Base-by-base conservation (phyloP, 768 basidiomycete species). In the Paxillus rubicundulus region DNA sequence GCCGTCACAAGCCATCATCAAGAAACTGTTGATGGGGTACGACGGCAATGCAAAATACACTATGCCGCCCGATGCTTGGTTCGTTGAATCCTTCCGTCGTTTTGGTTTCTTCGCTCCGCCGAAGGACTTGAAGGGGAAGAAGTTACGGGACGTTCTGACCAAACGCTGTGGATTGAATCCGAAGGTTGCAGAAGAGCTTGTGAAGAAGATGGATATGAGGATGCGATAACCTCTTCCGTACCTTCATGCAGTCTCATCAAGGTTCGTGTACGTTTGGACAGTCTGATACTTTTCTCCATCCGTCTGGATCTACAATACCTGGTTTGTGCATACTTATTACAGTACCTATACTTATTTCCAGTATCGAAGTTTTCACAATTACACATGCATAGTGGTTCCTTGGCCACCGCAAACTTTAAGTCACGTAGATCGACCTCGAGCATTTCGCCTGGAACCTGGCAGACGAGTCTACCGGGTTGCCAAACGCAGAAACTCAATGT, bases 81-180 rank as follows among this genome's bases (percentile, higher is more conserved):
- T 60, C 20, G 4, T 62, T 40, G 62, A 57, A 45, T 57, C 68
- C 52, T 52, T 68, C 47, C 62, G 60, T 36, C 7, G 51, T 38
- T 64, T 66, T 38, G 64, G 64, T 32, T 1, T 62, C 39, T 68
- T 60, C 34, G 57, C 58, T 14, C 55, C 57, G 28, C 34, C 59
- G 57, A 68, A 56, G 58, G 54, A 45, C 32, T 50, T 55, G 45
- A 62, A 60, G 57, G 50, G 48, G 7, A 67, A 64, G 53, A 62
- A 64, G 3, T 47, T 67, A 2, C 1, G 59, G 17, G 62, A 68
- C 43, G 56, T 58, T 10, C 47, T 67, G 53, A 63, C 54, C 39
- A 70, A 69, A 48, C 67, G 69, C 40, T 70, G 69, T 58, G 52
- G 44, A 34, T 30, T 69, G 47, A 52, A 59, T 28, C 42, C 47